Evolutionary conservation across 176 grass and related monocot genomes (phyloP), one percentile per base, ranked within the genome.

Genomic region (Zoysia japonica): DNA sequence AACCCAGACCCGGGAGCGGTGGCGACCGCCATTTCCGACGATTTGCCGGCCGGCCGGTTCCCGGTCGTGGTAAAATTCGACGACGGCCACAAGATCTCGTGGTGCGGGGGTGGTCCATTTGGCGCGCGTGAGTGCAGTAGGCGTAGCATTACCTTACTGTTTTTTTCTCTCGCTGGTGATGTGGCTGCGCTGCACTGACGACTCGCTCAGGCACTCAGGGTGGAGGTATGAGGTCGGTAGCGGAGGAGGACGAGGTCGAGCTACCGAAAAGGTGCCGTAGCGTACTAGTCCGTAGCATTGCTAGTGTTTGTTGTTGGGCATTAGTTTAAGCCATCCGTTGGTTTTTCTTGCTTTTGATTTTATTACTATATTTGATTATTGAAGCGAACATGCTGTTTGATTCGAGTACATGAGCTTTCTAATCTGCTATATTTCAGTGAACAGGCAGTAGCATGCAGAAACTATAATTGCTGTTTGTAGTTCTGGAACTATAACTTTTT

Each of bases 91-190:
- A 84, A 75, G 76, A 84, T 84, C 77, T 6, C 19, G 49, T 87
- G 79, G 85, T 87, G 85, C 78, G 53, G 38, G 2, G 3, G 85
- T 82, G 73, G 85, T 87, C 85, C 85, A 71, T 70, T 65, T 68
- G 71, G 65, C 47, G 76, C 50, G 28, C 63, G 49, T 19, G 46
- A 81, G 10, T 45, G 61, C 76, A 67, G 65, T 78, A 41, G 20
- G 8, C 54, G 54, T 57, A 50, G 76, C 61, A 54, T 52, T 3
- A 11, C 36, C 42, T 2, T 17, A 70, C 53, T 81, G 47, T 53
- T 64, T 54, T 15, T 36, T 47, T 11, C 83, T 56, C 65, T 61
- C 3, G 11, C 36, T 28, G 28, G 49, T 60, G 48, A 16, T 28
- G 70, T 53, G 7, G 41, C 5, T 75, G 72, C 72, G 57, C 11